A percentile compares a stretch with the other conserved stretches of the same genome.
Evolutionary conservation across 768 basidiomycete species (phyloP).

Genomic region (Brasilioporus rufonigricans): DNA sequence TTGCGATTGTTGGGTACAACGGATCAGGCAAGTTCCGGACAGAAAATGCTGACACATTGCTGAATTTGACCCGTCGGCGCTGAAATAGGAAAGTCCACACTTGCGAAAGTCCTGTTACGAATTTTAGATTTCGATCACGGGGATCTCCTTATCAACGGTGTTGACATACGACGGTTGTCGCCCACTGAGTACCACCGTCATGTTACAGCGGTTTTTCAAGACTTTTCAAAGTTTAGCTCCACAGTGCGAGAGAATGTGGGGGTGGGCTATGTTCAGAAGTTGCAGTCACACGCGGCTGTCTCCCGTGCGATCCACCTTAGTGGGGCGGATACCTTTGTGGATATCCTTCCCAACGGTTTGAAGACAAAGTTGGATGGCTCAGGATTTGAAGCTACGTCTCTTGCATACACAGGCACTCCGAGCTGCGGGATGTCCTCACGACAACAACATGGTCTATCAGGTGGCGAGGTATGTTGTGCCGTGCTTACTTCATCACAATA

Average conservation of each 20-base stretch:
- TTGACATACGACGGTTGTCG: slow-evolving; percentile 61
- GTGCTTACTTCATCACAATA: slow-evolving; percentile 15
- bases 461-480: slow-evolving; percentile 66
- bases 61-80: slow-evolving; percentile 5
- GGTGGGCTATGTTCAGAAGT: slow-evolving; percentile 68
- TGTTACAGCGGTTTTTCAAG: slow-evolving; percentile 81
- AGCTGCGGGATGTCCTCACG: slow-evolving; percentile 32
- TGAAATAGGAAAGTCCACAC: slow-evolving; percentile 77
- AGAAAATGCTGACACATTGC: slow-evolving; percentile 7
- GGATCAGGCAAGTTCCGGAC: slow-evolving; percentile 59
- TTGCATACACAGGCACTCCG: slow-evolving; percentile 29
- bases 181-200: slow-evolving; percentile 74
- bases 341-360: slow-evolving; percentile 66
- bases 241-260: slow-evolving; percentile 84
- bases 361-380: slow-evolving; percentile 69
- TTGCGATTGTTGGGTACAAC: slow-evolving; percentile 85
- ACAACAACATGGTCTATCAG: slow-evolving; percentile 67
- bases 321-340: slow-evolving; percentile 64
- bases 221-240: slow-evolving; percentile 76
- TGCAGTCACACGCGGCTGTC: slow-evolving; percentile 56
- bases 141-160: slow-evolving; percentile 63
- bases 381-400: slow-evolving; percentile 51
- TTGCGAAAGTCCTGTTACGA: slow-evolving; percentile 78
- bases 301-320: slow-evolving; percentile 67
- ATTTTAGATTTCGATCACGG: slow-evolving; percentile 76